phyloP scores from a whole-genome alignment of 345 rosid species.

The Microthlaspi erraticum region DNA sequence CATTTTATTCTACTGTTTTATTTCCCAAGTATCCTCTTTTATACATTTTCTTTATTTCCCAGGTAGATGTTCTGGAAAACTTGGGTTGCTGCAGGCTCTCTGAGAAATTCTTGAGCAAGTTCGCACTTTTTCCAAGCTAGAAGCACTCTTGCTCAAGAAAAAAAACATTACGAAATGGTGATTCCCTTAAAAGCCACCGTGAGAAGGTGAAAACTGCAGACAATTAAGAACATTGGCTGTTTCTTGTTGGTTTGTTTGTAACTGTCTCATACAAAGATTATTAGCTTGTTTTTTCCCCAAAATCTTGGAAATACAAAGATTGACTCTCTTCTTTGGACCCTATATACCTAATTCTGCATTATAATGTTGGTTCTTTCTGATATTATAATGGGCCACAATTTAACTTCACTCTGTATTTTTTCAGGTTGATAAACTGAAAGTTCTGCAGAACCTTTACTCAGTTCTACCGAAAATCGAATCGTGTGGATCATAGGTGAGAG shows the following conservation, averaged over 20 bases:
- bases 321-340: too few species aligned
- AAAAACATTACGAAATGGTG: slow-evolving; percentile 67
- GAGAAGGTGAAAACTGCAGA: slow-evolving; percentile 60
- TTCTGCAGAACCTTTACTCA: slow-evolving; percentile 79
- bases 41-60: slow-evolving; percentile 12
- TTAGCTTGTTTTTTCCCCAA: neutral
- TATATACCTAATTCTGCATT: slow-evolving; percentile 1
- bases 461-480: slow-evolving; percentile 77
- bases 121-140: slow-evolving; percentile 65
- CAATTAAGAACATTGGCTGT: neutral
- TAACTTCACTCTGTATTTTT: slow-evolving; percentile 31
- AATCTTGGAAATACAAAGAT: neutral
- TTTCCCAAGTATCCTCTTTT: too few species aligned
- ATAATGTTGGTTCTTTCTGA: slow-evolving; percentile 49
- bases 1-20: slow-evolving; percentile 9
- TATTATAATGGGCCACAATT: too few species aligned
- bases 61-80: slow-evolving; percentile 27
- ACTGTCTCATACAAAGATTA: neutral
- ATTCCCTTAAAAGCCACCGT: slow-evolving; percentile 61
- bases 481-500: slow-evolving; percentile 75
- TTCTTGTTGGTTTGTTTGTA: slow-evolving; percentile 21
- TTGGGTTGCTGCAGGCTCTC: slow-evolving; percentile 56
- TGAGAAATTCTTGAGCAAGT: slow-evolving; percentile 65
- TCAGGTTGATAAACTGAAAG: slow-evolving; percentile 84
- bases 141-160: slow-evolving; percentile 70